A percentile compares a stretch with the other conserved stretches of the same genome.
Evolutionary conservation across 371 early-diverging fungal species (phyloP).

Genomic region (Circinella minor): DNA sequence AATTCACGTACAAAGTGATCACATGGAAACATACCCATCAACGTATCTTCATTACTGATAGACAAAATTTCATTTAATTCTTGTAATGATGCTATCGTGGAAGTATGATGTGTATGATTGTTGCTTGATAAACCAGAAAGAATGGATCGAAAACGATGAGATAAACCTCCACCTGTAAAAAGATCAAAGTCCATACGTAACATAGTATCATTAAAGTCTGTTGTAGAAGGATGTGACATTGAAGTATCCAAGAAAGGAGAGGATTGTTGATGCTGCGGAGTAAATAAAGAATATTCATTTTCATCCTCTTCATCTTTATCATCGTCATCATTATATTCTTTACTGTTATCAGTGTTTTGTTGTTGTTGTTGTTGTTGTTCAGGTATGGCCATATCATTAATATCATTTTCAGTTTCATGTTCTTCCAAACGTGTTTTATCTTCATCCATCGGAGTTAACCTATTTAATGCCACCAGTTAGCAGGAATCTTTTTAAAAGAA

Average conservation of each 20-base stretch:
- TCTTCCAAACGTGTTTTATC: neutral
- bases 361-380: neutral
- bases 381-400: constrained; percentile 23
- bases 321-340: constrained; percentile 17
- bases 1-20: constrained; percentile 58
- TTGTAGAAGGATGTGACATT: constrained; percentile 12
- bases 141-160: constrained; percentile 48
- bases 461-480: constrained; percentile 3
- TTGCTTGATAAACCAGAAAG: constrained; percentile 45
- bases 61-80: constrained; percentile 67
- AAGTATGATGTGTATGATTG: constrained; percentile 43
- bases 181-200: constrained; percentile 43
- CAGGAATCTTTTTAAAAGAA: constrained; percentile 4
- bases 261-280: neutral
- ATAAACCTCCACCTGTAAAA: constrained; percentile 38
- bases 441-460: constrained; percentile 7
- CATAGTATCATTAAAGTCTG: constrained; percentile 32
- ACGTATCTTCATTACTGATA: constrained; percentile 68
- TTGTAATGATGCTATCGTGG: constrained; percentile 64
- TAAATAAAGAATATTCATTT: neutral
- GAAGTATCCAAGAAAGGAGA: constrained; percentile 10
- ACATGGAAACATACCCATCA: constrained; percentile 54
- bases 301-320: constrained; percentile 37
- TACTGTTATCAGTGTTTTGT: constrained; percentile 22
- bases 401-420: constrained; percentile 21